Evolutionary conservation across 805 yeast genomes (phyloP).

Genomic region (Cyberlindnera mississippiensis): DNA sequence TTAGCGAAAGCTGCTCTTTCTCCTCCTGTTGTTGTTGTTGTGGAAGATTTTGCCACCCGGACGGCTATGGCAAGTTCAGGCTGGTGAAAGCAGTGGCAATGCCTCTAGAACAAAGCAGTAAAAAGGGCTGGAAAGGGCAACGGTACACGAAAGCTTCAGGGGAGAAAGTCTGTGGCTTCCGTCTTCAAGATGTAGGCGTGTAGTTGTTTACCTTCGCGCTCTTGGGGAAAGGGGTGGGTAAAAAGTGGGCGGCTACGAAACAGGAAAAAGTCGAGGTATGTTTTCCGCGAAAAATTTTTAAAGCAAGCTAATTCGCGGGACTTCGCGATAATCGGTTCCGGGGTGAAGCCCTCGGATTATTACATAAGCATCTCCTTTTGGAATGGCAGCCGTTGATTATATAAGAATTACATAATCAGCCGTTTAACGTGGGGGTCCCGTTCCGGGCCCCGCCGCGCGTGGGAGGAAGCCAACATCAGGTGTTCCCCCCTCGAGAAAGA

Average conservation of each 20-base stretch:
- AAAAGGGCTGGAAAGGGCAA: background rate
- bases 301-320: slow-evolving; percentile 10
- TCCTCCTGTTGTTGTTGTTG: slow-evolving; percentile 5
- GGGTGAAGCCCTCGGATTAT: too few species aligned
- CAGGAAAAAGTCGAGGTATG: slow-evolving; percentile 14
- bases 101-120: background rate
- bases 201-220: slow-evolving; percentile 4
- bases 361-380: too few species aligned
- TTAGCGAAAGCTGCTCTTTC: too few species aligned
- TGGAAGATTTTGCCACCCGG: slow-evolving; percentile 1
- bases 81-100: background rate
- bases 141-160: background rate
- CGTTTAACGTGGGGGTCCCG: background rate
- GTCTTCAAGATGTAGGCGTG: too few species aligned
- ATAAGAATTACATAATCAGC: background rate
- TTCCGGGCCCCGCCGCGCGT: background rate
- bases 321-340: background rate
- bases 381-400: too few species aligned
- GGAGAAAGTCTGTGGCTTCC: too few species aligned
- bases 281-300: slow-evolving; percentile 7
- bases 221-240: background rate
- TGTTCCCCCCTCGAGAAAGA: background rate
- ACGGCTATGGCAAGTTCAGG: background rate
- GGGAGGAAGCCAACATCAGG: background rate
- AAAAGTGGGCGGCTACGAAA: slow-evolving; percentile 4